Evolutionary conservation across 139 green algal genomes (phyloP).

Genomic region (Tetraselmis striata): DNA sequence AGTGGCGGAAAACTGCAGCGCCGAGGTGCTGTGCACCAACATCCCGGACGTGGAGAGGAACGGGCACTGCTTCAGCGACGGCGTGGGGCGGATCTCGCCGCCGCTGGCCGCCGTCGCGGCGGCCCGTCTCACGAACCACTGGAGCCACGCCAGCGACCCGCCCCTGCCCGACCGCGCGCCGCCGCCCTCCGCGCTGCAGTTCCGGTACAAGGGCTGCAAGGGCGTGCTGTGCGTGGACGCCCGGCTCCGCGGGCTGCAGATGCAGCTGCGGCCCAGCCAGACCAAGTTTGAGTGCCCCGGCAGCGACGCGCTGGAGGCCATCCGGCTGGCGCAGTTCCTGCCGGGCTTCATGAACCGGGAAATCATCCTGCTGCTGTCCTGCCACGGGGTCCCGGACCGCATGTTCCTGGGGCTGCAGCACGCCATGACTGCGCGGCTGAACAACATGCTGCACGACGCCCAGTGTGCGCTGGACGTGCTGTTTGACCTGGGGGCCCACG

Average conservation of each 20-base stretch:
- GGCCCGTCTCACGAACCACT: not conserved
- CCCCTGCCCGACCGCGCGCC: not conserved
- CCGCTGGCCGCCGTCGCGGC: constrained; percentile 17
- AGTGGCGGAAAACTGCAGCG: no score
- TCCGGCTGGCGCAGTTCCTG: constrained; percentile 12
- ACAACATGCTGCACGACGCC: constrained; percentile 4
- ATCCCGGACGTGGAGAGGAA: constrained; percentile 28
- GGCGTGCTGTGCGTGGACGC: constrained; percentile 23
- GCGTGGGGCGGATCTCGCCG: constrained; percentile 33
- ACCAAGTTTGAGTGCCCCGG: constrained; percentile 36
- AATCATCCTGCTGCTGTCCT: constrained; percentile 33
- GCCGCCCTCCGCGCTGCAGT: constrained; percentile 28
- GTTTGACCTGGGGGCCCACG: constrained; percentile 5
- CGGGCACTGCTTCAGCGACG: constrained; percentile 41
- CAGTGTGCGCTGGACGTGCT: constrained; percentile 2
- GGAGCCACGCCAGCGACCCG: no score
- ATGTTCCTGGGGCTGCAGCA: constrained; percentile 15
- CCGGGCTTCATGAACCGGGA: constrained; percentile 43
- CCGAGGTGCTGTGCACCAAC: no score
- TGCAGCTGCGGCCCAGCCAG: constrained; percentile 27
- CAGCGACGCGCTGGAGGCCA: constrained; percentile 27
- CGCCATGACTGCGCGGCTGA: not conserved
- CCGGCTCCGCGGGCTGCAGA: constrained; percentile 1
- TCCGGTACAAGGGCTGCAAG: constrained; percentile 32
- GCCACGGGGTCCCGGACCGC: constrained; percentile 16